A percentile compares a stretch with the other conserved stretches of the same genome.
These are phyloP conservation scores for Scalesia atractyloides DNA, from an alignment of 129 eudicot species.

Conservation along the genomic window DNA sequence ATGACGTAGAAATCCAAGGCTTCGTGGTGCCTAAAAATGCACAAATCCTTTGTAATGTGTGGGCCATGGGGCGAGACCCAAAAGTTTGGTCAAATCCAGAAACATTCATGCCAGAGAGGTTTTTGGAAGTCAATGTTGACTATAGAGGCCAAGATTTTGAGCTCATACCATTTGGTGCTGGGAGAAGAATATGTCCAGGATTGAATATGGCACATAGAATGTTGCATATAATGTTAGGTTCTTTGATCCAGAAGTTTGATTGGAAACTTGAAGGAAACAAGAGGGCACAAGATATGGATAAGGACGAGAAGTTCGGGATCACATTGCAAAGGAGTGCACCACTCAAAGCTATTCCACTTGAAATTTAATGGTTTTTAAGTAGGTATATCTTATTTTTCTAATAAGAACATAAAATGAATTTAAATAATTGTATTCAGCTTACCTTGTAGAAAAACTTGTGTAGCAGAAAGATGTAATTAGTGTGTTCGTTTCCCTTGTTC, in stretches of 20 bases:
- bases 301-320: conserved; percentile 44
- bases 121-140: conserved; percentile 23
- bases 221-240: conserved; percentile 43
- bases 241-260: conserved; percentile 36
- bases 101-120: conserved; percentile 43
- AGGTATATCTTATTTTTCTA: not conserved
- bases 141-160: conserved; percentile 44
- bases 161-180: conserved; percentile 49
- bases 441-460: no score
- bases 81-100: conserved; percentile 37
- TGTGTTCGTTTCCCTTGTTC: no score
- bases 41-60: conserved; percentile 44
- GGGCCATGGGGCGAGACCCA: conserved; percentile 54
- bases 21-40: conserved; percentile 47
- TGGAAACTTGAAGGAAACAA: conserved; percentile 37
- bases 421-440: no score
- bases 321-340: conserved; percentile 26
- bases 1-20: conserved; percentile 37
- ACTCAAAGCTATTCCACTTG: conserved; percentile 26
- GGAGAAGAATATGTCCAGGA: conserved; percentile 49
- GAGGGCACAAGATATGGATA: conserved; percentile 33
- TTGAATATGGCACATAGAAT: conserved; percentile 41
- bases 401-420: no score
- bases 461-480: no score
- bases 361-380: not conserved